phyloP scores from a whole-genome alignment of 1,284 basidiomycete species.

The Pyrrhoderma noxium region DNA sequence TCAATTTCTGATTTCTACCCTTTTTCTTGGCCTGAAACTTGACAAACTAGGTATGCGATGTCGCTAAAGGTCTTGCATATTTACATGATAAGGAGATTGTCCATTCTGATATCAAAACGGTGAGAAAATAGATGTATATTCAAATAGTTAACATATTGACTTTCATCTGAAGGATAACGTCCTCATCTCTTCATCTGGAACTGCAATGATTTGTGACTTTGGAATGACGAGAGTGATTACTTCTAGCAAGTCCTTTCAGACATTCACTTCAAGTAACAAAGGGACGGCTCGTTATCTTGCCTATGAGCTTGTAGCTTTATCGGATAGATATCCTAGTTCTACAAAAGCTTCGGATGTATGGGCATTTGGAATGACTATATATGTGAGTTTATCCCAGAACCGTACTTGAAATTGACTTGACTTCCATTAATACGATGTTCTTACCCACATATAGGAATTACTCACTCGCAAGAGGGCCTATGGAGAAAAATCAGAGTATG shows the following conservation, averaged over 20 bases:
- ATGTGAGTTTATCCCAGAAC: not conserved
- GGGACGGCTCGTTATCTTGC: not conserved
- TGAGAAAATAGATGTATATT: not conserved
- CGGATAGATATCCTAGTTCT: not conserved
- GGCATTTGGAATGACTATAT: constrained; percentile 6
- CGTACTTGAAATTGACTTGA: too few relatives aligned
- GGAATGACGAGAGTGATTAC: constrained; percentile 1
- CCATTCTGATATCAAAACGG: constrained; percentile 7
- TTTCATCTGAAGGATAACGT: constrained; percentile 4
- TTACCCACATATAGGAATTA: too few relatives aligned
- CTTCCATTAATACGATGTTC: too few relatives aligned
- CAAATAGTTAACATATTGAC: not conserved
- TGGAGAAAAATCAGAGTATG: too few relatives aligned
- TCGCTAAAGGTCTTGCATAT: constrained; percentile 2
- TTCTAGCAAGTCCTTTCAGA: not conserved
- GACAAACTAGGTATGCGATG: not conserved
- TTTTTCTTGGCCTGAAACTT: too few relatives aligned
- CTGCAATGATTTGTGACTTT: constrained; percentile 8
- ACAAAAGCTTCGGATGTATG: not conserved
- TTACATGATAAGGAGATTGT: not conserved
- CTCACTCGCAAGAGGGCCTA: too few relatives aligned
- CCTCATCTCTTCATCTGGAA: not conserved
- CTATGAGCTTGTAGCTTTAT: not conserved
- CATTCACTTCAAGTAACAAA: not conserved
- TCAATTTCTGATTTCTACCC: too few relatives aligned